phyloP scores from a whole-genome alignment of 208 protist species.

The Herpetomonas tarakana region DNA sequence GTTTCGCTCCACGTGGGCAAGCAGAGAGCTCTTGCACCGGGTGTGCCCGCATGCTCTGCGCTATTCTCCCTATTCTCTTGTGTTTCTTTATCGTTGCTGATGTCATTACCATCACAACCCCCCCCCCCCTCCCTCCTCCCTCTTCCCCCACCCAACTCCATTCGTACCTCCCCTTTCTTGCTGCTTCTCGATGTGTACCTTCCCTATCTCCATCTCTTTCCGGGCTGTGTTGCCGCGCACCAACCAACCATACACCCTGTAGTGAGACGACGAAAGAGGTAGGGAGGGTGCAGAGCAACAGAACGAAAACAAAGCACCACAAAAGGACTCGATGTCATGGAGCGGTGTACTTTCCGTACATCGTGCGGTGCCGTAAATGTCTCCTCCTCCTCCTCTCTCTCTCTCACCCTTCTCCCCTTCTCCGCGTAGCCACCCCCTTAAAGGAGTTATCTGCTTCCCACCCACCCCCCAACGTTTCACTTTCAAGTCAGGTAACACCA shows the following conservation, averaged over 20 bases:
- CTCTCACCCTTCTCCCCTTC: too few species aligned
- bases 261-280: neutral
- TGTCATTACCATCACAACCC: neutral
- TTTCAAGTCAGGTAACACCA: too few species aligned
- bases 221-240: neutral
- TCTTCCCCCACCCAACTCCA: neutral
- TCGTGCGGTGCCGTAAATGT: neutral
- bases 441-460: neutral
- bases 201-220: neutral
- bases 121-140: neutral
- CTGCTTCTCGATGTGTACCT: neutral
- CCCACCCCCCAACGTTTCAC: neutral
- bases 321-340: neutral
- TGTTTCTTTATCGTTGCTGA: neutral
- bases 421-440: neutral
- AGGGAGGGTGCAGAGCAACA: neutral
- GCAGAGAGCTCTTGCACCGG: too few species aligned
- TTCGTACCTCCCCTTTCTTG: neutral
- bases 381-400: too few species aligned
- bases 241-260: neutral
- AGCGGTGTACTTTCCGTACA: too few species aligned
- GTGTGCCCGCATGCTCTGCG: too few species aligned
- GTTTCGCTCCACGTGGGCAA: too few species aligned
- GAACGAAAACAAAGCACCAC: neutral
- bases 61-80: constrained; percentile 8